Conservation (phyloP, 768 basidiomycete species). For the Serendipita indica region DNA sequence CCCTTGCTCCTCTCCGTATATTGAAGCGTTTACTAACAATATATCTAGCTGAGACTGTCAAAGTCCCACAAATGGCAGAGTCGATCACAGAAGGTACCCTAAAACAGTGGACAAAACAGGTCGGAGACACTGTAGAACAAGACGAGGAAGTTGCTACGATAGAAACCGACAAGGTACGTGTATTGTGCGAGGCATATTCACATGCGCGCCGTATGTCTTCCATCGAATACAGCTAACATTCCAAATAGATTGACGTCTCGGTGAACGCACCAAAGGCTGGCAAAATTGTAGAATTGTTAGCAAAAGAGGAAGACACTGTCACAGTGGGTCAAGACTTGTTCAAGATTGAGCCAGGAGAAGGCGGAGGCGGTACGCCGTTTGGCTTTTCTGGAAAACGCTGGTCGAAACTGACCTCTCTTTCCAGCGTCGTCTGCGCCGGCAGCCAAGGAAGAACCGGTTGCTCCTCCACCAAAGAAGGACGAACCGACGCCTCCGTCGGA, state of each 20-base stretch:
- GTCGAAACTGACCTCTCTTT: background rate
- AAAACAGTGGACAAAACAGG: conserved; percentile 86
- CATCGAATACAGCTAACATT: background rate
- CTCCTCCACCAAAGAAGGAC: conserved; percentile 8
- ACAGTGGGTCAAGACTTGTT: conserved; percentile 90
- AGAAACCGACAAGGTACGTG: conserved; percentile 89
- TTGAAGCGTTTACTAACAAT: background rate
- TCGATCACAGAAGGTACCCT: conserved; percentile 96
- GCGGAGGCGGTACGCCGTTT: conserved; percentile 29
- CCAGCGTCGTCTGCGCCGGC: too few relatives aligned
- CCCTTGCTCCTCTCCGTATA: background rate
- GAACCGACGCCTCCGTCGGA: conserved; percentile 10
- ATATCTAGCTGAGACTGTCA: conserved; percentile 60
- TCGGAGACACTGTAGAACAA: conserved; percentile 75
- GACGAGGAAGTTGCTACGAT: conserved; percentile 98
- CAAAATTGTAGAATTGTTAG: conserved; percentile 73
- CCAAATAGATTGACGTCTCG: conserved; percentile 77
- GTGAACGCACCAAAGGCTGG: conserved; percentile 88
- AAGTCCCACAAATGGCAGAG: conserved; percentile 96
- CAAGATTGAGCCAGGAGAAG: conserved; percentile 72
- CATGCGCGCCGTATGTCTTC: background rate
- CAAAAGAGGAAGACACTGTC: conserved; percentile 87
- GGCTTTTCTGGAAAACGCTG: background rate
- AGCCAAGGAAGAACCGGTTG: conserved; percentile 15
- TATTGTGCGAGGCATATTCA: background rate